Evolutionary conservation across 768 basidiomycete genomes (phyloP).

Genomic region (Tricholoma furcatifolium): DNA sequence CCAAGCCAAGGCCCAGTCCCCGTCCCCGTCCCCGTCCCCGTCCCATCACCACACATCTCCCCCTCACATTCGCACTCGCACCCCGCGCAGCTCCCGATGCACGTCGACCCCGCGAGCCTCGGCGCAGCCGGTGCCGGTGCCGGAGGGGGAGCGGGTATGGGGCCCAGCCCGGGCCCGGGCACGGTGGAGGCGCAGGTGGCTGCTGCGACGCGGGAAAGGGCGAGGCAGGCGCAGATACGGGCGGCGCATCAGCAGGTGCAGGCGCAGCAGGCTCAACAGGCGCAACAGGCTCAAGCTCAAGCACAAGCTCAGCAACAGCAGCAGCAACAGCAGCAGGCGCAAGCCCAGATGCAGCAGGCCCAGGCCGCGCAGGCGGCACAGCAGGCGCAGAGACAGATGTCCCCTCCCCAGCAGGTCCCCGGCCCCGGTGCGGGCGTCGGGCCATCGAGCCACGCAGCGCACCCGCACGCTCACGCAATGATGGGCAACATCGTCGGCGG

Average conservation of each 20-base stretch:
- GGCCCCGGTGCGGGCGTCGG: slow-evolving; percentile 2
- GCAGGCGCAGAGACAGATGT: slow-evolving; percentile 36
- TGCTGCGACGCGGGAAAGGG: slow-evolving; percentile 31
- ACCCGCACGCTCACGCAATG: slow-evolving; percentile 18
- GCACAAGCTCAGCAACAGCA: too few species aligned
- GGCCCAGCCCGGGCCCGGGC: slow-evolving; percentile 23
- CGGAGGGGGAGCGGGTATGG: background rate
- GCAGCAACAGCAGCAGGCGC: slow-evolving; percentile 19
- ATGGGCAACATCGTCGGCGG: slow-evolving; percentile 17
- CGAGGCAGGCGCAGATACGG: slow-evolving; percentile 35
- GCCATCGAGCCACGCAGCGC: background rate
- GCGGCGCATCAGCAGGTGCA: slow-evolving; percentile 32
- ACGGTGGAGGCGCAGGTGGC: slow-evolving; percentile 34
- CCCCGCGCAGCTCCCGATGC: slow-evolving; percentile 15
- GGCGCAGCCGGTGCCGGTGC: slow-evolving; percentile 11
- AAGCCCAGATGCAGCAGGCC: slow-evolving; percentile 18
- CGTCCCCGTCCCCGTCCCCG: background rate
- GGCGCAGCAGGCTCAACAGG: slow-evolving; percentile 14
- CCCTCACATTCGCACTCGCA: background rate
- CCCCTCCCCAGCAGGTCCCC: slow-evolving; percentile 31
- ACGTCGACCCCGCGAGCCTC: slow-evolving; percentile 9
- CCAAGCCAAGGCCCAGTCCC: background rate
- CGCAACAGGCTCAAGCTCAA: slow-evolving; percentile 5
- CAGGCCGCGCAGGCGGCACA: slow-evolving; percentile 17
- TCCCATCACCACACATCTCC: background rate